Conservation (phyloP, 306 rosid species). For the Argentina anserina region DNA sequence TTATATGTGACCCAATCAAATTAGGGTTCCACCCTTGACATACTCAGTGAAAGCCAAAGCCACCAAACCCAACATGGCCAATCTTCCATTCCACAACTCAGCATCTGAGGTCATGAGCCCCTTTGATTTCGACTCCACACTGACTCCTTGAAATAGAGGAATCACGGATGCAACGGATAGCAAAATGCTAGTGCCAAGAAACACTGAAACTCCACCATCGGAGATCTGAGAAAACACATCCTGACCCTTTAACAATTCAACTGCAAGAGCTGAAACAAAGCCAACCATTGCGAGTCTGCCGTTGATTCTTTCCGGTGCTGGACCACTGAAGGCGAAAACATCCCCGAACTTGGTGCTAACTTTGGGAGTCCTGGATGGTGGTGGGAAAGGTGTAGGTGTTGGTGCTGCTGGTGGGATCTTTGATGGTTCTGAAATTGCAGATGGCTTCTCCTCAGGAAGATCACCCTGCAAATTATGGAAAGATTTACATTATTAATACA, state of each 20-base stretch:
- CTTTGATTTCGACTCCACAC: conserved; percentile 59
- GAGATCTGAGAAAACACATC: conserved; percentile 58
- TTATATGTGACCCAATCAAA: too few relatives aligned
- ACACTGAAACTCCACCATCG: conserved; percentile 66
- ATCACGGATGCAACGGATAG: conserved; percentile 61
- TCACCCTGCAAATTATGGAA: not conserved
- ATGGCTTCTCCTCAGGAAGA: conserved; percentile 4
- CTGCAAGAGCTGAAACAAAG: conserved; percentile 68
- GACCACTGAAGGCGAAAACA: conserved; percentile 69
- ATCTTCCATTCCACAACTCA: conserved; percentile 76
- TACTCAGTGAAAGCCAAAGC: conserved; percentile 71
- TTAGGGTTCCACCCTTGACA: conserved; percentile 64
- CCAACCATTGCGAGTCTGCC: conserved; percentile 92
- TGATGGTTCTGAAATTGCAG: not conserved
- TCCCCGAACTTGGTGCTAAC: conserved; percentile 52
- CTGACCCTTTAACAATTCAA: conserved; percentile 59
- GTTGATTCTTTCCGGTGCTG: conserved; percentile 90
- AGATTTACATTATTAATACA: not conserved
- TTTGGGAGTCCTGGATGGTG: conserved; percentile 23
- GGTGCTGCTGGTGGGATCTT: not conserved
- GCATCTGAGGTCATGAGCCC: conserved; percentile 65
- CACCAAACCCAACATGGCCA: conserved; percentile 82
- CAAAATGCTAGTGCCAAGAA: conserved; percentile 51
- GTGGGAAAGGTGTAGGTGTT: not conserved
- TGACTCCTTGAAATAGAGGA: conserved; percentile 64